Evolutionary conservation across 495 filamentous ascomycete genomes (phyloP).

Genomic region (Penicillium tannophilum): DNA sequence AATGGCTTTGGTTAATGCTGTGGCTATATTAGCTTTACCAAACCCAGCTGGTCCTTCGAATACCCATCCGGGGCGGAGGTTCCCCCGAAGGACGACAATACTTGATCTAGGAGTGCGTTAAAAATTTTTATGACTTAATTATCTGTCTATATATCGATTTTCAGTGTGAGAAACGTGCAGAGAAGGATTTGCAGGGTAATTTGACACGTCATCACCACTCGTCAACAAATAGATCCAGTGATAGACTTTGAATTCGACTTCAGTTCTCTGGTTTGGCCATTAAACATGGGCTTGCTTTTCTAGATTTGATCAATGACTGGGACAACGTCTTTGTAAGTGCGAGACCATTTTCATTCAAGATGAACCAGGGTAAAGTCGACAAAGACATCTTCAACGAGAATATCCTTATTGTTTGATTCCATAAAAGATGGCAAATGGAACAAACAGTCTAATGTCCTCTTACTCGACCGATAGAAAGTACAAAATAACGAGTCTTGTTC

Average conservation of each 20-base stretch:
- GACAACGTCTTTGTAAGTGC: neutral
- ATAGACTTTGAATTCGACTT: neutral
- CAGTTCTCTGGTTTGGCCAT: neutral
- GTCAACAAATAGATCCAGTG: neutral
- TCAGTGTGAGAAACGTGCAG: neutral
- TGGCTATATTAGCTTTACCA: neutral
- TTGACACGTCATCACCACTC: neutral
- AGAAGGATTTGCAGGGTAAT: neutral
- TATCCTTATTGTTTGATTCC: neutral
- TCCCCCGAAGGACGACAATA: neutral
- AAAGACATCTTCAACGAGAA: neutral
- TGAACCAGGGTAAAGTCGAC: neutral
- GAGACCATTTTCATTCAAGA: neutral
- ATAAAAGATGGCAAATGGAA: neutral
- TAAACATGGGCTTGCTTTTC: neutral
- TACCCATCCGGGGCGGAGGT: neutral
- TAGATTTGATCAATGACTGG: neutral
- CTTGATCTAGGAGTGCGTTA: neutral
- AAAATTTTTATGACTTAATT: neutral
- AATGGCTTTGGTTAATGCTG: neutral
- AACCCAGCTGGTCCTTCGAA: neutral
- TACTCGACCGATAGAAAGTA: neutral
- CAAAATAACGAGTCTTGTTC: neutral
- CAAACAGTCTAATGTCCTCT: neutral
- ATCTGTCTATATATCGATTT: neutral